Percentiles rank a stretch among this genome's conserved stretches.
These are phyloP conservation scores for Rutstroemia sp. DNA, from an alignment of 2,329 filamentous ascomycete genomes.

Conservation along the genomic window DNA sequence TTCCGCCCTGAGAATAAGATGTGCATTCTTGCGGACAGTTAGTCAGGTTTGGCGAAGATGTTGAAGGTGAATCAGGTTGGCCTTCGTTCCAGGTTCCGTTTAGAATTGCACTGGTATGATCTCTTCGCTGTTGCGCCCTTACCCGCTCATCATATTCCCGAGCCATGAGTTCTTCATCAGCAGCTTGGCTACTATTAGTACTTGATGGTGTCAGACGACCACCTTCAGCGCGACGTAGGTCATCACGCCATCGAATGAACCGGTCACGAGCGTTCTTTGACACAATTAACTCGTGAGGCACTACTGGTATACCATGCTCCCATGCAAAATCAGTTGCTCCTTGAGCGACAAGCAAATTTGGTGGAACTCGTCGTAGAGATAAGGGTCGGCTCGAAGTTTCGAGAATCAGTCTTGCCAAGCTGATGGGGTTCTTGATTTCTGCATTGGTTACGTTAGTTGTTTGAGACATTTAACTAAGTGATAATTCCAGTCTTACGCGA, in stretches of 20 bases:
- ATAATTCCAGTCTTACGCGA: slow-evolving; percentile 56
- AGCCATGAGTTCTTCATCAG: slow-evolving; percentile 18
- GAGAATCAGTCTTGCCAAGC: slow-evolving; percentile 74
- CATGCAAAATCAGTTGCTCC: slow-evolving; percentile 83
- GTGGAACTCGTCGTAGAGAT: slow-evolving; percentile 82
- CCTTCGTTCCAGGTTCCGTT: slow-evolving; percentile 57
- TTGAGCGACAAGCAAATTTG: slow-evolving; percentile 80
- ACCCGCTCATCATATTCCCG: slow-evolving; percentile 26
- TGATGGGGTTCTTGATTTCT: slow-evolving; percentile 93
- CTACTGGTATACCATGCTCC: slow-evolving; percentile 64
- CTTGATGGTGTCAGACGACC: slow-evolving; percentile 29
- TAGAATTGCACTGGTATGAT: slow-evolving; percentile 48
- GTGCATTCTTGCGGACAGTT: slow-evolving; percentile 10
- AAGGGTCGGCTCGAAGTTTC: slow-evolving; percentile 69
- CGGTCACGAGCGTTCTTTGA: slow-evolving; percentile 73
- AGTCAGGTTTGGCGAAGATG: slow-evolving; percentile 20
- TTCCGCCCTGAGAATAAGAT: slow-evolving; percentile 7
- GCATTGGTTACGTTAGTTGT: background rate
- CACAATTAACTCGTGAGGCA: slow-evolving; percentile 71
- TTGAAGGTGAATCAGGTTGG: slow-evolving; percentile 49
- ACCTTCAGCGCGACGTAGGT: slow-evolving; percentile 56
- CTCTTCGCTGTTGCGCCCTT: slow-evolving; percentile 29
- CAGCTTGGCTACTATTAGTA: slow-evolving; percentile 20
- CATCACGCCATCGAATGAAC: slow-evolving; percentile 70
- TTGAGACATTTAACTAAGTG: background rate